Percentiles rank a stretch among this genome's conserved stretches.
Evolutionary conservation across 345 rosid genomes (phyloP).

Genomic region (Ceriops decandra): DNA sequence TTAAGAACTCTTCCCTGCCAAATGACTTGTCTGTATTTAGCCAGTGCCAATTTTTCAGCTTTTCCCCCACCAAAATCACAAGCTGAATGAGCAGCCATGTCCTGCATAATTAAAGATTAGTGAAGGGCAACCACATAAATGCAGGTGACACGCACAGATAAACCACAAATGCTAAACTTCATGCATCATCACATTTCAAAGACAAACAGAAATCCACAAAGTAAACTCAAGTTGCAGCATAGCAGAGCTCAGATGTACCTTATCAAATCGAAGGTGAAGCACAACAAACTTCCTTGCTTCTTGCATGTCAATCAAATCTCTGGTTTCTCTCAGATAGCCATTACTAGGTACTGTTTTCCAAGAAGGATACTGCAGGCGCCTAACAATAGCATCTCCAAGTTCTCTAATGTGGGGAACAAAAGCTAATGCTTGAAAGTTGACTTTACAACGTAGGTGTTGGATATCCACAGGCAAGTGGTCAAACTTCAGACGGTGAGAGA

Average conservation of each 20-base stretch:
- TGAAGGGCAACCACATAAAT: background rate
- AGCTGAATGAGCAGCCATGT: constrained; percentile 99
- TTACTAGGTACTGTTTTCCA: constrained; percentile 28
- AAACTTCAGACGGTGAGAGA: constrained; percentile 90
- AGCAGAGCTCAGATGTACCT: constrained; percentile 38
- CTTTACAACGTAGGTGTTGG: constrained; percentile 89
- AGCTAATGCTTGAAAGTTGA: constrained; percentile 75
- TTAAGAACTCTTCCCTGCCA: constrained; percentile 99
- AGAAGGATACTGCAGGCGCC: constrained; percentile 54
- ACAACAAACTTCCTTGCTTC: constrained; percentile 70
- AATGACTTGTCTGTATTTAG: constrained; percentile 79
- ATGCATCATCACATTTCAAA: background rate
- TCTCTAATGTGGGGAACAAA: constrained; percentile 61
- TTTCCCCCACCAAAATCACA: constrained; percentile 98
- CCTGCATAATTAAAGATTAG: constrained; percentile 44
- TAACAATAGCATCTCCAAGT: constrained; percentile 68
- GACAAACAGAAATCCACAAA: background rate
- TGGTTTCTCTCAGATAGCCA: constrained; percentile 30
- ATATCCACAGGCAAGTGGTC: constrained; percentile 68
- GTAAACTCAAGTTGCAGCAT: background rate
- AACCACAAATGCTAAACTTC: constrained; percentile 5
- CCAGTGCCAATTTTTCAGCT: constrained; percentile 79
- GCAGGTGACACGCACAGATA: background rate
- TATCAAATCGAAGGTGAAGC: constrained; percentile 93
- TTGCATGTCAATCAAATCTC: constrained; percentile 29